Base-by-base conservation (phyloP, 148 eudicot genomes). In the Heliamphora exappendiculata region DNA sequence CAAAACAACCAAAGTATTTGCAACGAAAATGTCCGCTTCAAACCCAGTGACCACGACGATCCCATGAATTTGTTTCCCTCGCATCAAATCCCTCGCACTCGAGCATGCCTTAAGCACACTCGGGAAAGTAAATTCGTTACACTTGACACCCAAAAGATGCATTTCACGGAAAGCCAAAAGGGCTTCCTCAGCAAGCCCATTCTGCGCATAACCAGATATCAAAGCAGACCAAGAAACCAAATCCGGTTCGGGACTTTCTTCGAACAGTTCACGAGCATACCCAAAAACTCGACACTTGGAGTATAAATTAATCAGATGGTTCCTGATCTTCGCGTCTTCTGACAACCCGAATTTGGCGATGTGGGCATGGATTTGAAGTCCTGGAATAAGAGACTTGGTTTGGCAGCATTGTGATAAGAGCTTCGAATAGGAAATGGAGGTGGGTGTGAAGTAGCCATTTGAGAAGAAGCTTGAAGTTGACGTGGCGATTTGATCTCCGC, bases 161-260 rank as follows among this genome's bases (percentile, higher is more conserved):
- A 93, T 85, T 42, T 84, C 90, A 47, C 12, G 12, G 70, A 91
- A 93, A 19, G 70, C 60, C 67, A 81, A 76, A 41, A 91, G 79
- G 42, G 90, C 96, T 70, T 87, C 88, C 33, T 85, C 36, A 16
- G 87, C 89, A 81, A 83, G 78, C 50, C 96, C 92, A 79, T 88
- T 87, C 71, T 85, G 92, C 0, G 80, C 78, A 75, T 89, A 91
- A 31, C 96, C 96, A 0, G 92, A 85, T 57, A 91, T 85, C 83
- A 89, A 83, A 34, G 93, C 92, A 10, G 96, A 87, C 98, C 98
- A 93, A 11, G 85, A 47, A 36, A 86, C 76, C 86, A 88, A 86
- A 72, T 86, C 85, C 62, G 86, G 86, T 75, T 84, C 85, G 78
- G 87, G 84, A 82, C 78, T 80, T 86, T 88, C 87, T 3, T 86